phyloP scores from a whole-genome alignment of 2,329 filamentous ascomycete species.

The Diaporthe citriasiana region DNA sequence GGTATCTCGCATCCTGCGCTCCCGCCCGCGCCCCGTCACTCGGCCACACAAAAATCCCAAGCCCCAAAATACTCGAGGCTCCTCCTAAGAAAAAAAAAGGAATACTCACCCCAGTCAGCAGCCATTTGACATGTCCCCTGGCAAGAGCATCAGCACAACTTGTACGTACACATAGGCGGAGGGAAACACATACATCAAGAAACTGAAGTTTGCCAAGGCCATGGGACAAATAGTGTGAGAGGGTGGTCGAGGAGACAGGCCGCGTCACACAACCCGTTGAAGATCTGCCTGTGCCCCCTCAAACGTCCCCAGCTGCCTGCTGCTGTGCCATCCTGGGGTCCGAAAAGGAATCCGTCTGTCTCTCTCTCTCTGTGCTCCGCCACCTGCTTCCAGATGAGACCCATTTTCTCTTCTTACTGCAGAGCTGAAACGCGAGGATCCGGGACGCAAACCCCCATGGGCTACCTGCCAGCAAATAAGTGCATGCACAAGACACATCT shows the following conservation, averaged over 20 bases:
- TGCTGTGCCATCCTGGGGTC: not conserved
- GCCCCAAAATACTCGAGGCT: not conserved
- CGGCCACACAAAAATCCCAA: not conserved
- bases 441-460: too few species aligned
- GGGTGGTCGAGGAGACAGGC: not conserved
- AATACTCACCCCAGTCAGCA: too few species aligned
- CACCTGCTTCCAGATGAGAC: conserved; percentile 1
- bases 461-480: too few species aligned
- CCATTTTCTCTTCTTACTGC: not conserved
- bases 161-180: not conserved
- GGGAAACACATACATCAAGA: fast-evolving
- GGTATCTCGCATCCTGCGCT: conserved; percentile 36
- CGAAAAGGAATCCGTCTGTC: not conserved
- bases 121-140: not conserved
- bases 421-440: not conserved
- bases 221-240: not conserved
- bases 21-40: conserved; percentile 18
- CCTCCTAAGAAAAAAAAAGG: too few species aligned
- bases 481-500: conserved; percentile 18
- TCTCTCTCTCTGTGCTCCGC: not conserved
- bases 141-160: not conserved
- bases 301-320: not conserved
- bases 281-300: conserved; percentile 12
- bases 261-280: conserved; percentile 27
- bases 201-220: not conserved